phyloP scores from a whole-genome alignment of 768 basidiomycete genomes.

The Pisolithus albus region DNA sequence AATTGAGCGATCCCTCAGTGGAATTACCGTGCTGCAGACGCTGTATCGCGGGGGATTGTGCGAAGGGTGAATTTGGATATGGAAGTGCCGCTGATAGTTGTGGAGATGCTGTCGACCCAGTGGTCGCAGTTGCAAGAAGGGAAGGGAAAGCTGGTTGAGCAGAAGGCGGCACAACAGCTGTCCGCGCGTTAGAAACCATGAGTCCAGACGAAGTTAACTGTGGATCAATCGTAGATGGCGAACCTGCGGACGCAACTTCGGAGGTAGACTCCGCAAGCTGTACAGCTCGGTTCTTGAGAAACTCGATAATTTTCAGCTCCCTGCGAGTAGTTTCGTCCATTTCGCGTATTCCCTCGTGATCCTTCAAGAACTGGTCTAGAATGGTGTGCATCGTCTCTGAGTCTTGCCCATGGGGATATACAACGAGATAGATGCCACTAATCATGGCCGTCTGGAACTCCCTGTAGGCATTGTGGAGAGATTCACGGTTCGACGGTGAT shows the following conservation, averaged over 20 bases:
- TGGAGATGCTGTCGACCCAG: constrained; percentile 16
- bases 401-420: constrained; percentile 68
- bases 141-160: constrained; percentile 17
- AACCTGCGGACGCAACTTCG: constrained; percentile 12
- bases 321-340: constrained; percentile 78
- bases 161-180: constrained; percentile 7
- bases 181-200: constrained; percentile 5
- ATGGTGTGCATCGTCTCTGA: constrained; percentile 71
- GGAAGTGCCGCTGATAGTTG: constrained; percentile 9
- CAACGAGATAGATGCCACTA: constrained; percentile 76
- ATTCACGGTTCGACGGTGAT: constrained; percentile 51
- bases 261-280: constrained; percentile 37
- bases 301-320: constrained; percentile 81
- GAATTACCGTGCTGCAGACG: constrained; percentile 46
- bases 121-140: constrained; percentile 12
- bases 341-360: constrained; percentile 45
- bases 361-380: constrained; percentile 68
- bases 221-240: constrained; percentile 21
- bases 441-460: constrained; percentile 91
- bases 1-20: constrained; percentile 41
- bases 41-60: constrained; percentile 48
- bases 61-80: constrained; percentile 23
- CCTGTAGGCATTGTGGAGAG: constrained; percentile 74
- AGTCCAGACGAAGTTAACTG: constrained; percentile 25
- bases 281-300: constrained; percentile 63